phyloP scores from a whole-genome alignment of 257 asterid species.

The Ligustrum vulgare region DNA sequence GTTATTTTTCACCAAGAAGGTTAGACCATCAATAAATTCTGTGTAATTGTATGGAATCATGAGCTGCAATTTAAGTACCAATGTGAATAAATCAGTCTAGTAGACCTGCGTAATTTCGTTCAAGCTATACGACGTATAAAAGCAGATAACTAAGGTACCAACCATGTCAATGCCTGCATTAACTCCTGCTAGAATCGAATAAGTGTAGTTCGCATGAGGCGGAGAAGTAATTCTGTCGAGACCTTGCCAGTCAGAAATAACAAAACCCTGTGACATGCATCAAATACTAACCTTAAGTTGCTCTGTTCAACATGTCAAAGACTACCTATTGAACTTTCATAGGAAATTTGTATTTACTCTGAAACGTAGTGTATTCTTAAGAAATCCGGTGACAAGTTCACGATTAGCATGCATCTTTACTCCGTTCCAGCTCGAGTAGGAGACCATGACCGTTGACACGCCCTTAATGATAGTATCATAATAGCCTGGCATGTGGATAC shows the following conservation, averaged over 20 bases:
- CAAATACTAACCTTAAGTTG: background rate
- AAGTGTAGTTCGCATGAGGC: conserved; percentile 38
- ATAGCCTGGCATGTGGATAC: conserved; percentile 70
- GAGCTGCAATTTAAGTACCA: conserved; percentile 37
- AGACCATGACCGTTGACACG: conserved; percentile 63
- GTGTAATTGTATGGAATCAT: conserved; percentile 64
- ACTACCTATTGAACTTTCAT: background rate
- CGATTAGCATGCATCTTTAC: conserved; percentile 66
- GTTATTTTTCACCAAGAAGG: conserved; percentile 46
- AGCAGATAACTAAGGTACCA: background rate
- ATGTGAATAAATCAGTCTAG: background rate
- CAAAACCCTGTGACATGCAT: conserved; percentile 37
- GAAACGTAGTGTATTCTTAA: conserved; percentile 54
- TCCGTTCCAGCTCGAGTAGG: conserved; percentile 81
- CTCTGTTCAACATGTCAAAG: background rate
- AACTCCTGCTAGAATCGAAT: conserved; percentile 39
- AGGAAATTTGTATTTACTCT: conserved; percentile 30
- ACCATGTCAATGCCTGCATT: conserved; percentile 56
- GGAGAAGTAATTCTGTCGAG: conserved; percentile 44
- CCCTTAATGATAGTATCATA: conserved; percentile 55
- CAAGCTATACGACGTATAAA: background rate
- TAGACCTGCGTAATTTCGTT: background rate
- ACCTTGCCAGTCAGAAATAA: conserved; percentile 47
- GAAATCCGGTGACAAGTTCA: conserved; percentile 63
- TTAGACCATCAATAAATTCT: conserved; percentile 58